A percentile compares a stretch with the other conserved stretches of the same genome.
Evolutionary conservation across 2,329 filamentous ascomycete species (phyloP).

Genomic region (Colletotrichum magnum): DNA sequence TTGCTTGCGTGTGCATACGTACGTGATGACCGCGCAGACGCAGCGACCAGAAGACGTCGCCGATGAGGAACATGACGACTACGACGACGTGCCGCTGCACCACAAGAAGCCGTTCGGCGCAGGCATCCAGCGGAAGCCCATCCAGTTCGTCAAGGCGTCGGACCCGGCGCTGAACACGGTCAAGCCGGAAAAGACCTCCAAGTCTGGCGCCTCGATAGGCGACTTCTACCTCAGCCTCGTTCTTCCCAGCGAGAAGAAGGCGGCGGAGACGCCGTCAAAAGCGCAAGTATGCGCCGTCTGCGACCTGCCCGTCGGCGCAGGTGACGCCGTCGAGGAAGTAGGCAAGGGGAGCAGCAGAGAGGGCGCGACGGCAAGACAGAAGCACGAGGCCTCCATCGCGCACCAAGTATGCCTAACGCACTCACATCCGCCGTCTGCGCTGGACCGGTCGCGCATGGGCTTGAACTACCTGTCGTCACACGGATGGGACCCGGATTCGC

Average conservation of each 20-base stretch:
- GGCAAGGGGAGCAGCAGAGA: conserved; percentile 40
- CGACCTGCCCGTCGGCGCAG: conserved; percentile 50
- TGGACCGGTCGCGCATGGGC: conserved; percentile 80
- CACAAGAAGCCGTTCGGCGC: conserved; percentile 68
- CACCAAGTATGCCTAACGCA: conserved; percentile 80
- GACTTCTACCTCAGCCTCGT: conserved; percentile 79
- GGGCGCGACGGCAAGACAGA: conserved; percentile 40
- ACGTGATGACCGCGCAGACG: conserved; percentile 1
- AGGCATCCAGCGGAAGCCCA: conserved; percentile 66
- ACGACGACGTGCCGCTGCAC: conserved; percentile 66
- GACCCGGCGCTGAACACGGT: conserved; percentile 52
- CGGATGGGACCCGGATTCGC: conserved; percentile 82
- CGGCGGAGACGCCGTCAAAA: conserved; percentile 13
- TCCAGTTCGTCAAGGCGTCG: conserved; percentile 71
- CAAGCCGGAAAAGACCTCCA: conserved; percentile 45
- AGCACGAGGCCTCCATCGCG: conserved; percentile 74
- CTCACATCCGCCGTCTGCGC: conserved; percentile 79
- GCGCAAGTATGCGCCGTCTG: conserved; percentile 52
- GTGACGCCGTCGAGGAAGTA: conserved; percentile 26
- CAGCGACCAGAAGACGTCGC: conserved; percentile 23
- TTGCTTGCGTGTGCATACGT: background rate
- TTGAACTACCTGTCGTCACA: conserved; percentile 75
- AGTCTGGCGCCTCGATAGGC: conserved; percentile 54
- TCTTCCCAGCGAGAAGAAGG: conserved; percentile 57
- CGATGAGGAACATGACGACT: conserved; percentile 52